Conservation (phyloP, 345 rosid species). For the Carallia pectinifolia region DNA sequence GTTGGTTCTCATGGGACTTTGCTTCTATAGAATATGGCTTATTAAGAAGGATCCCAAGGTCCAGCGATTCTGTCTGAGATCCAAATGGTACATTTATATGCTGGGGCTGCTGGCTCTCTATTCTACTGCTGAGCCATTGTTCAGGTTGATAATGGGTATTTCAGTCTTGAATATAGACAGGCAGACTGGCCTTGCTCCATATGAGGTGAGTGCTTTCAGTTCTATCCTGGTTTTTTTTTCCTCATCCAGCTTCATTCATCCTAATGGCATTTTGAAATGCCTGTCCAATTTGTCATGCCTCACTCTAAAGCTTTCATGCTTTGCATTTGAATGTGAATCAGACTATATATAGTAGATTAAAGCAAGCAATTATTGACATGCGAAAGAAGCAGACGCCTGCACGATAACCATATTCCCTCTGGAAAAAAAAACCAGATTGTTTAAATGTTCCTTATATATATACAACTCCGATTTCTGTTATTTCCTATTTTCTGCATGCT, state of each 20-base stretch:
- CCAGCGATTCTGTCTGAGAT: constrained; percentile 66
- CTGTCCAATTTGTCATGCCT: too few species aligned
- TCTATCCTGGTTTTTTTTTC: neutral
- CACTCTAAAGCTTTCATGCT: too few species aligned
- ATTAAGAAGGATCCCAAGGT: constrained; percentile 62
- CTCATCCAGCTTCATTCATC: neutral
- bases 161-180: constrained; percentile 77
- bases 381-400: too few species aligned
- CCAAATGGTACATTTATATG: constrained; percentile 64
- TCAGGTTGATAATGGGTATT: constrained; percentile 83
- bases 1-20: constrained; percentile 61
- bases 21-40: constrained; percentile 79
- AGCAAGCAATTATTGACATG: too few species aligned
- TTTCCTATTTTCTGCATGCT: too few species aligned
- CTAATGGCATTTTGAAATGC: too few species aligned
- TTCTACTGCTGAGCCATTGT: constrained; percentile 77
- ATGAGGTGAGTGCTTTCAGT: constrained; percentile 53
- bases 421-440: too few species aligned
- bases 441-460: too few species aligned
- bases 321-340: too few species aligned
- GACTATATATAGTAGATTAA: too few species aligned
- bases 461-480: too few species aligned
- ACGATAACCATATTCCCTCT: too few species aligned
- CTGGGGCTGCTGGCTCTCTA: constrained; percentile 68
- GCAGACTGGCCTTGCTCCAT: constrained; percentile 75